Conservation (phyloP, 768 basidiomycete genomes). For the Kwoniella bestiolae region DNA sequence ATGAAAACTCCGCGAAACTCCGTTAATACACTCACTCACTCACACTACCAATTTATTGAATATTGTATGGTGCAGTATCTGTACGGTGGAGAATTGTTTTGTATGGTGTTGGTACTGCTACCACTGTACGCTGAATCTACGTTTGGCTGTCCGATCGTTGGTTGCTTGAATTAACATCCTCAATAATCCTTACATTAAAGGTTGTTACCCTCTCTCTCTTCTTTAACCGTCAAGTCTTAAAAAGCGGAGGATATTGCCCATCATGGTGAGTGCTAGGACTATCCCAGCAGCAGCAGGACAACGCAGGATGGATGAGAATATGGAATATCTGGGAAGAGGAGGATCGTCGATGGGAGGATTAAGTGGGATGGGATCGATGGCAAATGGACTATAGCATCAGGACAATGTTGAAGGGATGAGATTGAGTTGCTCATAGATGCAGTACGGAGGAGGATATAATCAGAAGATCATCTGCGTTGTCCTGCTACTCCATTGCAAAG, state of each 20-base stretch:
- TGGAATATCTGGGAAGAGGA: background rate
- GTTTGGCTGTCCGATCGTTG: background rate
- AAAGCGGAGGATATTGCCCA: slow-evolving; percentile 43
- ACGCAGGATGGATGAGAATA: background rate
- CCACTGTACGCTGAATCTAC: background rate
- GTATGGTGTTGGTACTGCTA: background rate
- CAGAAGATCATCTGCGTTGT: slow-evolving; percentile 9
- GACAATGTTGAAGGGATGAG: background rate
- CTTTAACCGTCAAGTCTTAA: slow-evolving; percentile 29
- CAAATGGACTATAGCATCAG: no score
- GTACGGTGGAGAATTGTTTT: background rate
- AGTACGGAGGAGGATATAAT: background rate
- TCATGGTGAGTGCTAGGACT: slow-evolving; percentile 46
- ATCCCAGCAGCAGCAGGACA: background rate
- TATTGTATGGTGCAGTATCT: background rate
- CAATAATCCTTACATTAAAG: background rate
- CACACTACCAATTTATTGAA: background rate
- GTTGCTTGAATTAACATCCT: slow-evolving; percentile 2
- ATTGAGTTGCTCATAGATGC: background rate
- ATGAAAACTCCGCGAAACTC: slow-evolving; percentile 45
- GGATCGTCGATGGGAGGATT: background rate
- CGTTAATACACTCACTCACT: slow-evolving; percentile 15
- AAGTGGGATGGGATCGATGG: no score
- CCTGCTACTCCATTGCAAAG: no score
- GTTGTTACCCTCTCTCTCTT: slow-evolving; percentile 17